phyloP scores from a whole-genome alignment of 2,329 filamentous ascomycete genomes.

The Aspergillus bombycis region DNA sequence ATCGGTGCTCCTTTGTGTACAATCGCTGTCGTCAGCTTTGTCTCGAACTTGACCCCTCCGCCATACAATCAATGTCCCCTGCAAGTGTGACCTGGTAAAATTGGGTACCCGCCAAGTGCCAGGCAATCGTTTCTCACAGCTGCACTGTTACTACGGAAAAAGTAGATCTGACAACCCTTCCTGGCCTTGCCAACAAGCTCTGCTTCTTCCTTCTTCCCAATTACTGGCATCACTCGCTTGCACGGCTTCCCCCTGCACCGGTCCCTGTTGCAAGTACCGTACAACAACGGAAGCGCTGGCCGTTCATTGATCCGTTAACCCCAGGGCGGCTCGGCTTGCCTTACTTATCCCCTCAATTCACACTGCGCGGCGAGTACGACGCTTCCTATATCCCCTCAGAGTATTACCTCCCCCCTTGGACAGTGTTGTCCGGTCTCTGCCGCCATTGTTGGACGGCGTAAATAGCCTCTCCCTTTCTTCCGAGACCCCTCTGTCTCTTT shows the following conservation, averaged over 20 bases:
- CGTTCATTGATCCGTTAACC: conserved; percentile 11
- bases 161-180: background rate
- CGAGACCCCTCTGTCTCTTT: background rate
- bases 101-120: conserved; percentile 21
- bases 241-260: background rate
- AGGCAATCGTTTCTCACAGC: conserved; percentile 3
- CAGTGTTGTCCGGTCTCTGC: too few species aligned
- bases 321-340: conserved; percentile 5
- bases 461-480: conserved; percentile 1
- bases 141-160: conserved; percentile 1
- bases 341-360: conserved; percentile 8
- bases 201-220: background rate
- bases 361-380: background rate
- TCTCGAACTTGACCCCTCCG: background rate
- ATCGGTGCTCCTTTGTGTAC: conserved; percentile 3
- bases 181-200: background rate
- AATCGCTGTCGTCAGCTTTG: conserved; percentile 1
- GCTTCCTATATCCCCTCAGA: conserved; percentile 1
- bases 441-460: background rate
- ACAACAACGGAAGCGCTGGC: conserved; percentile 13
- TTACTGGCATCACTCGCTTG: background rate
- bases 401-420: conserved; percentile 1
- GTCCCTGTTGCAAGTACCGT: conserved; percentile 13
- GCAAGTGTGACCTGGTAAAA: conserved; percentile 22
- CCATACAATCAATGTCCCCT: conserved; percentile 12